Evolutionary conservation across 495 filamentous ascomycete genomes (phyloP).

Genomic region (Amphirosellinia nigrospora): DNA sequence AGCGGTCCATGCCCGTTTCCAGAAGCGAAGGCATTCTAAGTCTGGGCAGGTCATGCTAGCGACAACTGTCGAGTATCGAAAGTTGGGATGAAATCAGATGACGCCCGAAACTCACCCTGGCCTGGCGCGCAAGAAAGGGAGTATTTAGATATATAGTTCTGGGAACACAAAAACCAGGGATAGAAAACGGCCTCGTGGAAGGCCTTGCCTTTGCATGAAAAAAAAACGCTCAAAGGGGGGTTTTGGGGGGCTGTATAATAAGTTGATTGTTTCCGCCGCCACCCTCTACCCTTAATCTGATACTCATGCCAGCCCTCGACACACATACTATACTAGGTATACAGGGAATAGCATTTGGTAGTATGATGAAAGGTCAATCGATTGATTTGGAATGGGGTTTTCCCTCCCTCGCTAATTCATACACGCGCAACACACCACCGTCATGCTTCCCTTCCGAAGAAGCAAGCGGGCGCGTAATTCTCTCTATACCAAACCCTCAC

Average conservation of each 20-base stretch:
- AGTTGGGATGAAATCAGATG: conserved; percentile 3
- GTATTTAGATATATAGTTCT: not conserved
- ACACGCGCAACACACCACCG: not conserved
- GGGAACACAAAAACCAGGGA: not conserved
- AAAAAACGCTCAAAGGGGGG: not conserved
- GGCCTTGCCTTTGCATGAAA: not conserved
- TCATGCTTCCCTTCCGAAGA: not conserved
- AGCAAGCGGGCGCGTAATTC: conserved; percentile 11
- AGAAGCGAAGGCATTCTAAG: not conserved
- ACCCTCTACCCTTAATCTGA: conserved; percentile 8
- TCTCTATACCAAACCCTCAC: too few relatives aligned
- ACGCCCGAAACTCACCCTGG: conserved; percentile 1
- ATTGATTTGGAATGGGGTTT: not conserved
- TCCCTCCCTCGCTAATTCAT: not conserved
- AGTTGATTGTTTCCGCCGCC: conserved; percentile 8
- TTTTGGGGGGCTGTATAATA: conserved; percentile 18
- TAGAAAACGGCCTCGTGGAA: not conserved
- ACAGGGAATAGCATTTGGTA: not conserved
- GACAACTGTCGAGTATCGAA: not conserved
- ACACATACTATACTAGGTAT: not conserved
- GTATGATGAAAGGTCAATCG: not conserved
- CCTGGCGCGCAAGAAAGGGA: not conserved
- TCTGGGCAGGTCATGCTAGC: not conserved
- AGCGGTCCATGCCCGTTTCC: too few relatives aligned
- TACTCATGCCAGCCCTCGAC: not conserved